A percentile compares a stretch with the other conserved stretches of the same genome.
Conservation (phyloP, 805 yeast genomes). For the Yarrowia keelungensis region DNA sequence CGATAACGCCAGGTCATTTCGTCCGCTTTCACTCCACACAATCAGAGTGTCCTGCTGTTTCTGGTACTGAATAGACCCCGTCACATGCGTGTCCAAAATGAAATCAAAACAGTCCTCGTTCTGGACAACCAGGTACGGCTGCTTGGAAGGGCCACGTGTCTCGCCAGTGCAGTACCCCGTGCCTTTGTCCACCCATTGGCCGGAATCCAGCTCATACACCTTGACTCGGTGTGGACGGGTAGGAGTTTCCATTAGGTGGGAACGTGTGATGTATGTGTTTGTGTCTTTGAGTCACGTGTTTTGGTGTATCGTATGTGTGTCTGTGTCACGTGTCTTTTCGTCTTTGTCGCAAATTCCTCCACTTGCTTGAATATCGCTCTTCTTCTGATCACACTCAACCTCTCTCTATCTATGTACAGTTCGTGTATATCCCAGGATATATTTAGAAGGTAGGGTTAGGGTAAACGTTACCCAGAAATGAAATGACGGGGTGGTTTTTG, state of each 20-base stretch:
- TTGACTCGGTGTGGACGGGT: constrained; percentile 78
- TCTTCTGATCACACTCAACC: too few species aligned
- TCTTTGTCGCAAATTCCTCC: too few species aligned
- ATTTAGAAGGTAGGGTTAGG: neutral
- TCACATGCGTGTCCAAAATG: constrained; percentile 67
- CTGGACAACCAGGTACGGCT: constrained; percentile 57
- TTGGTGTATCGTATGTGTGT: too few species aligned
- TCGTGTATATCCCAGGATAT: too few species aligned
- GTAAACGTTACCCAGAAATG: too few species aligned
- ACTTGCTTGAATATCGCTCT: too few species aligned
- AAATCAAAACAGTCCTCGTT: constrained; percentile 70
- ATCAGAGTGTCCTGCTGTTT: constrained; percentile 93
- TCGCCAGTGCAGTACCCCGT: constrained; percentile 90
- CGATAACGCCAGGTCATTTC: constrained; percentile 79
- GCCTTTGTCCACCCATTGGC: constrained; percentile 90
- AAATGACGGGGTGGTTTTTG: too few species aligned
- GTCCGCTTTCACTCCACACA: constrained; percentile 84
- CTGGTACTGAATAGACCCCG: constrained; percentile 82
- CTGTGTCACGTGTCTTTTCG: too few species aligned
- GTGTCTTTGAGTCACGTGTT: too few species aligned
- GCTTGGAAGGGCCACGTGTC: constrained; percentile 48
- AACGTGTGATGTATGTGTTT: too few species aligned
- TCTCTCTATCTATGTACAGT: too few species aligned
- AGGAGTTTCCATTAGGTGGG: constrained; percentile 40
- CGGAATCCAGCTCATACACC: constrained; percentile 82